Base-by-base conservation (phyloP, 768 basidiomycete species). In the Flagelloscypha sp. region DNA sequence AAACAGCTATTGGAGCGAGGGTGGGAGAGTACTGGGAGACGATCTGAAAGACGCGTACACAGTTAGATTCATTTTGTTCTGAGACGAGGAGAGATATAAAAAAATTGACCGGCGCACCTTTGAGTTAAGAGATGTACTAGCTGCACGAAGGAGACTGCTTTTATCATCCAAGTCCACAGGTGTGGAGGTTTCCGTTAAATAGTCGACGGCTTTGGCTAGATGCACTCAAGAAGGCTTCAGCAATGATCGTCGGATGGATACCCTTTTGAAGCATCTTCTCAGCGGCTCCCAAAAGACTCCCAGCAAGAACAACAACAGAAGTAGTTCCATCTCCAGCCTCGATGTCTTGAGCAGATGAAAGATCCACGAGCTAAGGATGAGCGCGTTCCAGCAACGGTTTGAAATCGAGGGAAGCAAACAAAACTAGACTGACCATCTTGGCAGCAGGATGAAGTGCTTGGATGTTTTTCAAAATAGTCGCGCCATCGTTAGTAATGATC, bases 251-350 rank as follows among this genome's bases (percentile, higher is more conserved):
- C 6, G 95, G 93, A 59, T 99, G 95, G 37, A 99, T 94, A 61
- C 90, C 93, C 59, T 98, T 97, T 48, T 79, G 70, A 24, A 98
- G 68, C 76, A 98, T 82, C 66, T 92, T 95, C 64, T 98, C 95
- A 13, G 95, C 94, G 17, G 94, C 94, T 30, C 82, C 84, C 4
- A 99, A 67, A 27, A 99, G 63, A 52, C 84, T 85, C 30, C 95
- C 95, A 13, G 95, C 95, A 19, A 99, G 70, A 15, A 99, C 90
- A 28, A 99, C 95, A 20, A 99, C 95, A 16, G 87, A 84, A 4
- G 95, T 99, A 7, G 95, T 99, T 5, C 95, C 95, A 57, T 99
- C 95, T 39, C 95, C 95, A 13, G 95, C 95, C 58, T 98, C 95
- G 30, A 98, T 74, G 56, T 99, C 95, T 68, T 99, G 95, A 11